These are phyloP conservation scores for Panicum virgatum DNA, from an alignment of 202 grass and related monocot species.

Conservation along the genomic window DNA sequence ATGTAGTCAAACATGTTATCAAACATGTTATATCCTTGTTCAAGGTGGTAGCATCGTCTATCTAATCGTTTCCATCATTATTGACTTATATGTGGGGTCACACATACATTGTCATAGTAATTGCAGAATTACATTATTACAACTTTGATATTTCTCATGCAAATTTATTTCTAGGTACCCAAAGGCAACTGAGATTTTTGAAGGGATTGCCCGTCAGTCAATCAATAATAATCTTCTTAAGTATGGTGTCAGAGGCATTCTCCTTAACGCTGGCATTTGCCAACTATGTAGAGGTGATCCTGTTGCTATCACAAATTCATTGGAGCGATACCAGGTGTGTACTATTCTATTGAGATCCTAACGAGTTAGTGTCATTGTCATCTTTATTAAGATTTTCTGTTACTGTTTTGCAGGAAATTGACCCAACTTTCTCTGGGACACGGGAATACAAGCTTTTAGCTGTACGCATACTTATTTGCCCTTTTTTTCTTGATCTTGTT, in stretches of 20 bases:
- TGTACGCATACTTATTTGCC: conserved; percentile 50
- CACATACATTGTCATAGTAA: not conserved
- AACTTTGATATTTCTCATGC: conserved; percentile 29
- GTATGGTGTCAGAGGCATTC: conserved; percentile 86
- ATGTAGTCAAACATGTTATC: not conserved
- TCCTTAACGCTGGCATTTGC: conserved; percentile 91
- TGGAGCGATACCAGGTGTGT: conserved; percentile 85
- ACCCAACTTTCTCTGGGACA: conserved; percentile 91
- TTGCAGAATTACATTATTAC: conserved; percentile 5
- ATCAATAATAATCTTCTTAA: conserved; percentile 88
- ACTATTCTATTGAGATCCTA: conserved; percentile 26
- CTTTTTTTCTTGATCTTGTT: conserved; percentile 12
- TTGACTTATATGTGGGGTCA: not conserved
- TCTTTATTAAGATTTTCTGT: conserved; percentile 29
- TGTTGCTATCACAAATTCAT: conserved; percentile 83
- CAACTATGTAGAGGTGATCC: conserved; percentile 85
- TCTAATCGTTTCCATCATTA: not conserved
- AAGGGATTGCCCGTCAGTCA: conserved; percentile 70
- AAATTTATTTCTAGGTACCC: conserved; percentile 59
- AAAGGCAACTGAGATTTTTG: conserved; percentile 87
- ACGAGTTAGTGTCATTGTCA: not conserved
- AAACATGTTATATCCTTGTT: conserved; percentile 4
- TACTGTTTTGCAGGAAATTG: conserved; percentile 71
- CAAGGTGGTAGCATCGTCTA: not conserved
- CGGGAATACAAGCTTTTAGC: conserved; percentile 91